These are phyloP conservation scores for Aureobasidium uvarum DNA, from an alignment of 2,329 filamentous ascomycete genomes.

Conservation along the genomic window DNA sequence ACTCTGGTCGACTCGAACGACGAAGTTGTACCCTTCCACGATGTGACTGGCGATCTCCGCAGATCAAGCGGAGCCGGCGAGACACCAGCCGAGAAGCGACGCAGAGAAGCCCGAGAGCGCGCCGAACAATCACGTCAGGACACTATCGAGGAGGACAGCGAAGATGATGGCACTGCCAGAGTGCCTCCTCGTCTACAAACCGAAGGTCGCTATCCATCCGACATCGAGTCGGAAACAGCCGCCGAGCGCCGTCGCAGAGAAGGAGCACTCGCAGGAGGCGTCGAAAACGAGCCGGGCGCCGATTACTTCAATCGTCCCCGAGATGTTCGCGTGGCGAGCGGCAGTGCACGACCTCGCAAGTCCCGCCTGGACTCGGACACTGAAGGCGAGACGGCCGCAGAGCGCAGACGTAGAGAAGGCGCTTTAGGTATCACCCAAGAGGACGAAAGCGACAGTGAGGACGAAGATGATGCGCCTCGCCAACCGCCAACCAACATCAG, in stretches of 20 bases:
- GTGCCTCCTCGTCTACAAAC: slow-evolving; percentile 32
- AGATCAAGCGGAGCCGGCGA: slow-evolving; percentile 32
- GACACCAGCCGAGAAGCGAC: slow-evolving; percentile 46
- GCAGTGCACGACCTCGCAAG: slow-evolving; percentile 23
- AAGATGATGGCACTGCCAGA: slow-evolving; percentile 43
- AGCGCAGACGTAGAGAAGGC: slow-evolving; percentile 69
- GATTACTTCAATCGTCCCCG: slow-evolving; percentile 42
- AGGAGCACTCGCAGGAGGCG: slow-evolving; percentile 65
- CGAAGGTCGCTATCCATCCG: slow-evolving; percentile 31
- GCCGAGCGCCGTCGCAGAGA: slow-evolving; percentile 72
- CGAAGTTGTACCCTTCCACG: slow-evolving; percentile 50
- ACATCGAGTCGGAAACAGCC: slow-evolving; percentile 61
- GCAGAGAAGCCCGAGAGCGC: slow-evolving; percentile 39
- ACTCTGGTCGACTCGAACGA: slow-evolving; percentile 48
- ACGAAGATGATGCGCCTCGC: slow-evolving; percentile 50
- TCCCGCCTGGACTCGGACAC: slow-evolving; percentile 36
- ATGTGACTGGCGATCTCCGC: slow-evolving; percentile 39
- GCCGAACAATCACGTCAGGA: slow-evolving; percentile 23
- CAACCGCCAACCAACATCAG: slow-evolving; percentile 45
- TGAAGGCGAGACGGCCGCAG: slow-evolving; percentile 68
- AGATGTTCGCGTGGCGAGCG: slow-evolving; percentile 4
- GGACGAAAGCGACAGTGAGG: slow-evolving; percentile 54
- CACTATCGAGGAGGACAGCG: slow-evolving; percentile 35
- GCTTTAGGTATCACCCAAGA: slow-evolving; percentile 60
- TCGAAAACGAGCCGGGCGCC: slow-evolving; percentile 26